These are phyloP conservation scores for Coffea humblotiana DNA, from an alignment of 305 asterid genomes.

Conservation along the genomic window DNA sequence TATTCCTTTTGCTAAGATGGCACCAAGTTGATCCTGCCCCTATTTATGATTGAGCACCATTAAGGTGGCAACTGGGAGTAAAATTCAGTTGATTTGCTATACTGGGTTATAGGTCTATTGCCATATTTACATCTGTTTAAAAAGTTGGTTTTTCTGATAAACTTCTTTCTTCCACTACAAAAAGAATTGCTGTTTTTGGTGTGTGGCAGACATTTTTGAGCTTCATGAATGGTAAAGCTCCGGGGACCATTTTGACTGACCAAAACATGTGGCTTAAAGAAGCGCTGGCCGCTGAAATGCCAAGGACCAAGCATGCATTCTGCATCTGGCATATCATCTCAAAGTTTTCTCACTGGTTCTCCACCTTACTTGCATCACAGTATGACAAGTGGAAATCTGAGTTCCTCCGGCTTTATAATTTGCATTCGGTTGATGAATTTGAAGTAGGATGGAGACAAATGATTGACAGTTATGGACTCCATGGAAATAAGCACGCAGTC, in stretches of 20 bases:
- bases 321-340: slow-evolving; percentile 63
- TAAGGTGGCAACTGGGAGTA: background rate
- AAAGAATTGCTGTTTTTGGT: slow-evolving; percentile 17
- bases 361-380: slow-evolving; percentile 45
- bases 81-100: background rate
- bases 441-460: slow-evolving; percentile 68
- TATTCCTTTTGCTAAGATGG: background rate
- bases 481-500: slow-evolving; percentile 54
- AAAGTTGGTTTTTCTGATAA: background rate
- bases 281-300: slow-evolving; percentile 57
- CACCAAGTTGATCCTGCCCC: background rate
- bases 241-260: slow-evolving; percentile 62
- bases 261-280: slow-evolving; percentile 70
- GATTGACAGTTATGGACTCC: slow-evolving; percentile 50
- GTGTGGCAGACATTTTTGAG: slow-evolving; percentile 52
- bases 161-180: slow-evolving; percentile 9
- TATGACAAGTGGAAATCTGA: slow-evolving; percentile 62
- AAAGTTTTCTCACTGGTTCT: slow-evolving; percentile 65
- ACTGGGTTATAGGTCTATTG: no score
- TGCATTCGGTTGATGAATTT: slow-evolving; percentile 48
- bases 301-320: slow-evolving; percentile 62
- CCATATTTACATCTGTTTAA: background rate
- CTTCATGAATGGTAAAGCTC: slow-evolving; percentile 65
- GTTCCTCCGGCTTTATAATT: slow-evolving; percentile 54
- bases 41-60: background rate